A percentile compares a stretch with the other conserved stretches of the same genome.
Evolutionary conservation across 345 rosid genomes (phyloP).

Genomic region (Eucalyptus virginea): DNA sequence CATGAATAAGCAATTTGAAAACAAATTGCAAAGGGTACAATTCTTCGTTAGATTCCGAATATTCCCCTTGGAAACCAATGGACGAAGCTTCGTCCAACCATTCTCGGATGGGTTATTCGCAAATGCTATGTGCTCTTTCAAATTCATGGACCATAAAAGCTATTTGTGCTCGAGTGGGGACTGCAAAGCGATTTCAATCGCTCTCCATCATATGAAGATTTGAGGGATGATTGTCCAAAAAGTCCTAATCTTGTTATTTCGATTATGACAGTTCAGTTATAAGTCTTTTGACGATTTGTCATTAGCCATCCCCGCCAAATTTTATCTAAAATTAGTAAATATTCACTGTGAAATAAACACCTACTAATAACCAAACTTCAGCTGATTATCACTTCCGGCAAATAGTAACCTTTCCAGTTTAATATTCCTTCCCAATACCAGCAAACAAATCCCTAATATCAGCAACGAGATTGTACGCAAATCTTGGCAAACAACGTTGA

Average conservation of each 20-base stretch:
- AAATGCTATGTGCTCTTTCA: neutral
- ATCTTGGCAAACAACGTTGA: slow-evolving; percentile 21
- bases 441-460: neutral
- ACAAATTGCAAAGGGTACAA: neutral
- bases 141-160: neutral
- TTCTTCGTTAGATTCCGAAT: neutral
- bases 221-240: neutral
- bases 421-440: neutral
- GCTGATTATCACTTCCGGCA: neutral
- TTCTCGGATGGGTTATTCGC: neutral
- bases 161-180: neutral
- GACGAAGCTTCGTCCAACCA: neutral
- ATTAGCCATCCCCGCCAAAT: neutral
- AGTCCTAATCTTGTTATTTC: neutral
- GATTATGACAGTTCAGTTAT: neutral
- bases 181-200: neutral
- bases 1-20: neutral
- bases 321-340: neutral
- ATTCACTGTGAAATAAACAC: neutral
- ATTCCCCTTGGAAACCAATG: neutral
- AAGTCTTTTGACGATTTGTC: rapidly evolving
- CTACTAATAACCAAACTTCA: neutral
- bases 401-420: neutral
- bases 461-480: neutral
- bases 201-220: neutral